Conservation (phyloP, 768 basidiomycete species). For the Phanerochaete carnosa region DNA sequence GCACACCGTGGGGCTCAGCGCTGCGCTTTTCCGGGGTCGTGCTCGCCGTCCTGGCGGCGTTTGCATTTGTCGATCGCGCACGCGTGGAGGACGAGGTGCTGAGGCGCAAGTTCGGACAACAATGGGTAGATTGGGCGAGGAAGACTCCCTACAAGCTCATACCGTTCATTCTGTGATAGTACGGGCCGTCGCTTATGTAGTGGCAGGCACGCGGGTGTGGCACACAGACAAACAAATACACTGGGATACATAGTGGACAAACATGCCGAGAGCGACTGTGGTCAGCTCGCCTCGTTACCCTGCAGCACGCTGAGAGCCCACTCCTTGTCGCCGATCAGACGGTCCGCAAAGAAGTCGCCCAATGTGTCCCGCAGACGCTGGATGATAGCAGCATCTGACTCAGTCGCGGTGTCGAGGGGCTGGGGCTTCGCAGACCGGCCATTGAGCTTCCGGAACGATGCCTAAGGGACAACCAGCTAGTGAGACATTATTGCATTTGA, state of each 20-base stretch:
- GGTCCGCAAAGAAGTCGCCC: constrained; percentile 61
- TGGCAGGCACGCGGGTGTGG: background rate
- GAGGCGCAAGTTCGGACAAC: background rate
- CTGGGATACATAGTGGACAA: background rate
- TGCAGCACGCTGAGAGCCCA: constrained; percentile 62
- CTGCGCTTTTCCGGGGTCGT: background rate
- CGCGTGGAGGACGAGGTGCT: constrained; percentile 5
- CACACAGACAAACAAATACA: background rate
- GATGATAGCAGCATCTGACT: constrained; percentile 45
- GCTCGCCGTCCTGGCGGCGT: background rate
- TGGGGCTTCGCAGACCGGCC: constrained; percentile 58
- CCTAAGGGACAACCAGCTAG: constrained; percentile 33
- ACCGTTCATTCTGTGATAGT: constrained; percentile 5
- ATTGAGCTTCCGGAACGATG: constrained; percentile 58
- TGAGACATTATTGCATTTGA: background rate
- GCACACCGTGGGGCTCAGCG: background rate
- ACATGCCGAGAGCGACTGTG: background rate
- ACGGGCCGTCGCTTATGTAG: too few species aligned
- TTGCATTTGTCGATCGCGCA: background rate
- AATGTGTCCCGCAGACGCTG: constrained; percentile 49
- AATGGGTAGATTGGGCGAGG: constrained; percentile 6
- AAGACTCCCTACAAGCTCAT: constrained; percentile 11
- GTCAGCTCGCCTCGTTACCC: background rate
- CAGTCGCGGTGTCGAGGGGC: constrained; percentile 46
- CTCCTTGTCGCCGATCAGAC: constrained; percentile 49